Percentiles rank a stretch among this genome's conserved stretches.
phyloP scores from a whole-genome alignment of 176 grass and related monocot genomes.

The Oryza coarctata region DNA sequence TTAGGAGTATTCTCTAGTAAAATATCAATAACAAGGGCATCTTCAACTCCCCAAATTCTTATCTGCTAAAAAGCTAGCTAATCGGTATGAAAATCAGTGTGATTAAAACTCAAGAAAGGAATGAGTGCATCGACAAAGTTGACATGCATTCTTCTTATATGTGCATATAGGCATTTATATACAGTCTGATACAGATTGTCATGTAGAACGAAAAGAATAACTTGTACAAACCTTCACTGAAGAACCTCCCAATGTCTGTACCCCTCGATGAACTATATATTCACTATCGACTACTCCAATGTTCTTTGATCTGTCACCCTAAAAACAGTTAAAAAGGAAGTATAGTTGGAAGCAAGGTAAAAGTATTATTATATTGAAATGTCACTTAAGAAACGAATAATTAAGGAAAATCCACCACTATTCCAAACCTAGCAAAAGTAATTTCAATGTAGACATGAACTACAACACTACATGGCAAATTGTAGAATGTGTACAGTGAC shows the following conservation, averaged over 20 bases:
- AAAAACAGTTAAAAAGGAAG: slow-evolving; percentile 28
- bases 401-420: background rate
- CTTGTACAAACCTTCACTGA: slow-evolving; percentile 51
- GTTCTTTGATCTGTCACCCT: slow-evolving; percentile 82
- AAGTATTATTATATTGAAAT: background rate
- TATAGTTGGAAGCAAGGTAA: background rate
- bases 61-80: background rate
- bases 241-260: slow-evolving; percentile 74
- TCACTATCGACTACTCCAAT: slow-evolving; percentile 79
- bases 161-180: background rate
- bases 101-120: background rate
- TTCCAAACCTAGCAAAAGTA: background rate
- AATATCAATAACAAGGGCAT: background rate
- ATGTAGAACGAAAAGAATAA: slow-evolving; percentile 22
- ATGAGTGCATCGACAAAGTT: background rate
- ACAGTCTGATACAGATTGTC: slow-evolving; percentile 6
- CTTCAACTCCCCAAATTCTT: background rate
- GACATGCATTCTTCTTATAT: background rate
- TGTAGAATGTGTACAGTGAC: no score
- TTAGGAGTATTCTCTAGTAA: background rate
- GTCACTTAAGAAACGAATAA: background rate
- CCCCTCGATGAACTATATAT: slow-evolving; percentile 75
- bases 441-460: background rate
- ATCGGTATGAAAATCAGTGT: background rate
- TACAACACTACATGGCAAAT: background rate